Conservation (phyloP, 2,329 filamentous ascomycete genomes). For the Acarospora socialis region DNA sequence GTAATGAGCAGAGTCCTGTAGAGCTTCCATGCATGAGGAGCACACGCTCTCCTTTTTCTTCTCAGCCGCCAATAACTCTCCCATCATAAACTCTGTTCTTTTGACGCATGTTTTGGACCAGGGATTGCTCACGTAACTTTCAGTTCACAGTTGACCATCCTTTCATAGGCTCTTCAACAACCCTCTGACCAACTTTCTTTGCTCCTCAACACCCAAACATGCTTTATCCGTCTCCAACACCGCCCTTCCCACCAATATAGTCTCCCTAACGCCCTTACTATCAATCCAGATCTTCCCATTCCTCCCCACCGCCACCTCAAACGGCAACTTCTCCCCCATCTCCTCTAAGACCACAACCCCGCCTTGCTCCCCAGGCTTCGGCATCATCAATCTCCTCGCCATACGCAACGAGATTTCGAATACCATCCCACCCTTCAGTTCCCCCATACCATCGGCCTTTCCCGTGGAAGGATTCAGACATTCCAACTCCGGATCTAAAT, state of each 20-base stretch:
- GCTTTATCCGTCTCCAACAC: constrained; percentile 64
- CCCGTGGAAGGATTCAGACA: constrained; percentile 78
- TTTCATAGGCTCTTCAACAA: constrained; percentile 18
- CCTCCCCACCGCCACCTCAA: constrained; percentile 84
- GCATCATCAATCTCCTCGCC: constrained; percentile 59
- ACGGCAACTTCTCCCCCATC: constrained; percentile 66
- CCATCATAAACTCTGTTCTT: no score
- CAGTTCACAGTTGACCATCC: no score
- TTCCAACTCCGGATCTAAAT: constrained; percentile 80
- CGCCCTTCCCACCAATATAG: constrained; percentile 65
- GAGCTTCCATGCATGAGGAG: no score
- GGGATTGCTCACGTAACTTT: no score
- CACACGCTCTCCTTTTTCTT: no score
- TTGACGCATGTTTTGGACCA: no score
- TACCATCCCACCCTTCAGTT: constrained; percentile 71
- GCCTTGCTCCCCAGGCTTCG: constrained; percentile 44
- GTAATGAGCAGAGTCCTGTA: no score
- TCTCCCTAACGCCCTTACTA: constrained; percentile 56
- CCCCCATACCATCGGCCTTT: constrained; percentile 76
- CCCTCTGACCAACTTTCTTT: constrained; percentile 31
- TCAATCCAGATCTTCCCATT: constrained; percentile 92
- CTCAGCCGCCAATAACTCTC: no score
- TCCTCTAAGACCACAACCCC: constrained; percentile 64
- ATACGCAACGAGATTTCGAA: constrained; percentile 68
- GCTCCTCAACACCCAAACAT: constrained; percentile 26